phyloP scores from a whole-genome alignment of 2,329 filamentous ascomycete species.

The Pseudocercospora musae region DNA sequence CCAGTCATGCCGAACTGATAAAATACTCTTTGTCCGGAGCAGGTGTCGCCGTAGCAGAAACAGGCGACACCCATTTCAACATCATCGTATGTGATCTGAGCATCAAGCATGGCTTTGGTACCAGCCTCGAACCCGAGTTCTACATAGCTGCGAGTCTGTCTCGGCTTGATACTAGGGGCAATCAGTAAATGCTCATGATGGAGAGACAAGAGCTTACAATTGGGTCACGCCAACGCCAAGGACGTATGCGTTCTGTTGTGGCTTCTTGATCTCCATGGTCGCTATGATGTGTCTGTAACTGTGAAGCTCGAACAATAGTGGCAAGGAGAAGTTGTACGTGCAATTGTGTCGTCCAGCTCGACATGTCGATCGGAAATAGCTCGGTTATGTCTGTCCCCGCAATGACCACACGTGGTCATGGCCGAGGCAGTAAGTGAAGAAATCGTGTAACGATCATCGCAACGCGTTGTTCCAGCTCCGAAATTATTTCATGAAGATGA shows the following conservation, averaged over 20 bases:
- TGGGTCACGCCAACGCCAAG: slow-evolving; percentile 98
- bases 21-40: slow-evolving; percentile 80
- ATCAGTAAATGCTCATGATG: neutral
- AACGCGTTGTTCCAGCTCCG: neutral
- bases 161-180: slow-evolving; percentile 70
- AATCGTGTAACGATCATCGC: neutral
- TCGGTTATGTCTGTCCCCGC: neutral
- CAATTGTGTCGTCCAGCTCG: slow-evolving; percentile 8
- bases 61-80: slow-evolving; percentile 94
- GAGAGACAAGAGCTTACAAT: slow-evolving; percentile 48
- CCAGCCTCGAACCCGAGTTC: slow-evolving; percentile 92
- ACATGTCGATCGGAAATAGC: slow-evolving; percentile 6
- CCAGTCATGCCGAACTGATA: slow-evolving; percentile 98
- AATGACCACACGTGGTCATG: neutral
- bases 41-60: slow-evolving; percentile 70
- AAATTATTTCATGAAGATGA: neutral
- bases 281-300: neutral
- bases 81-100: slow-evolving; percentile 93
- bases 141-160: slow-evolving; percentile 90
- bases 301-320: neutral
- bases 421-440: neutral
- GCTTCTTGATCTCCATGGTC: slow-evolving; percentile 26
- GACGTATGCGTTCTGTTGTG: slow-evolving; percentile 64
- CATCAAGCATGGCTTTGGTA: slow-evolving; percentile 77
- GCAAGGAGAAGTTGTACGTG: neutral